Conservation (phyloP, 1,284 basidiomycete genomes). For the Leccinum subrobustum region DNA sequence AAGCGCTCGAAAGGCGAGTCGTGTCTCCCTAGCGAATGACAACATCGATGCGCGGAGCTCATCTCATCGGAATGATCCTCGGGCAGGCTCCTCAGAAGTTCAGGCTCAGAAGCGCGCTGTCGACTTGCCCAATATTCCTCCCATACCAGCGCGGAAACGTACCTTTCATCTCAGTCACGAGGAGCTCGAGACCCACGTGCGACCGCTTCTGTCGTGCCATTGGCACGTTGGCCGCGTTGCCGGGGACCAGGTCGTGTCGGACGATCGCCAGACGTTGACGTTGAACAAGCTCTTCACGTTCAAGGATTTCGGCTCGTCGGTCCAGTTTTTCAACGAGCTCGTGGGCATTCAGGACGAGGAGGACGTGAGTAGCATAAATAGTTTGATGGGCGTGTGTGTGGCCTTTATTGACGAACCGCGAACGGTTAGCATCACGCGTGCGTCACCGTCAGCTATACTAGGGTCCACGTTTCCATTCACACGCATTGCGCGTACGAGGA, state of each 20-base stretch:
- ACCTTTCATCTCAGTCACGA: constrained; percentile 31
- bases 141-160: constrained; percentile 26
- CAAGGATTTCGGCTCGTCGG: constrained; percentile 19
- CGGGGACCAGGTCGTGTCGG: not conserved
- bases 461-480: constrained; percentile 30
- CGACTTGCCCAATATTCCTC: constrained; percentile 29
- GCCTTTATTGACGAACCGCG: constrained; percentile 3
- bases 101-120: constrained; percentile 19
- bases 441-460: constrained; percentile 27
- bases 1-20: constrained; percentile 23
- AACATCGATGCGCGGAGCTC: not conserved
- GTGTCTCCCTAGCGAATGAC: not conserved
- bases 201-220: constrained; percentile 32
- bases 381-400: not conserved
- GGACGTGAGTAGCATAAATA: constrained; percentile 27
- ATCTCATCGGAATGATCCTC: not conserved
- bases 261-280: constrained; percentile 14
- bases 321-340: constrained; percentile 32
- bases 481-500: constrained; percentile 38
- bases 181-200: constrained; percentile 34
- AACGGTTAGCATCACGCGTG: constrained; percentile 29
- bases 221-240: constrained; percentile 34
- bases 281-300: constrained; percentile 32
- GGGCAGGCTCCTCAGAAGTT: constrained; percentile 19
- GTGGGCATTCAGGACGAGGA: constrained; percentile 30